phyloP scores from a whole-genome alignment of 768 basidiomycete genomes.

The Lentinula lateritia region DNA sequence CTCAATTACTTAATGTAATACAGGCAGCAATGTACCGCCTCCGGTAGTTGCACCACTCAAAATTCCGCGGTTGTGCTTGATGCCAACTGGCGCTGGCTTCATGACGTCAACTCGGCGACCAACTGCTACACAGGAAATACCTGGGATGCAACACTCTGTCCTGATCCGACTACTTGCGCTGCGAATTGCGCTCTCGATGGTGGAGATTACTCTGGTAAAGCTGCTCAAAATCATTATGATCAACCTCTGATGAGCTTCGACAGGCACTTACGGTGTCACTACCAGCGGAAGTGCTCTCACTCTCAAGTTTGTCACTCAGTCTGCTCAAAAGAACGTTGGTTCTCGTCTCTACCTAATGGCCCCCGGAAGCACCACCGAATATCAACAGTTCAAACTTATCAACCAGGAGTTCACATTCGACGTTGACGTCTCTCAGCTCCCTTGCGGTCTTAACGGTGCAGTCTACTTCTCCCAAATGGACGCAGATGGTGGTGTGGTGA shows the following conservation, averaged over 20 bases:
- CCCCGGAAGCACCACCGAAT: constrained; percentile 19
- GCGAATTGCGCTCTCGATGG: neutral
- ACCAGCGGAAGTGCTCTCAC: constrained; percentile 23
- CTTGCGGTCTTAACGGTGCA: constrained; percentile 43
- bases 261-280: constrained; percentile 31
- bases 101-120: constrained; percentile 22
- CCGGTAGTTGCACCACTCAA: constrained; percentile 35
- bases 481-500: constrained; percentile 43
- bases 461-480: constrained; percentile 43
- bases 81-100: constrained; percentile 50
- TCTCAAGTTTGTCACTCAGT: constrained; percentile 25
- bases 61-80: constrained; percentile 40
- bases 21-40: constrained; percentile 33
- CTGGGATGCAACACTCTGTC: constrained; percentile 48
- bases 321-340: constrained; percentile 9
- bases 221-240: neutral
- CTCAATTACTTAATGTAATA: neutral
- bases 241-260: neutral
- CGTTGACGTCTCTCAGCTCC: constrained; percentile 42
- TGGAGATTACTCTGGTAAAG: neutral
- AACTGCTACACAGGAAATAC: constrained; percentile 50
- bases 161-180: constrained; percentile 25
- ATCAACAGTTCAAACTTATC: constrained; percentile 21
- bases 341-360: constrained; percentile 28
- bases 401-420: constrained; percentile 45